Evolutionary conservation across 768 basidiomycete genomes (phyloP).

Genomic region (Russula compacta): DNA sequence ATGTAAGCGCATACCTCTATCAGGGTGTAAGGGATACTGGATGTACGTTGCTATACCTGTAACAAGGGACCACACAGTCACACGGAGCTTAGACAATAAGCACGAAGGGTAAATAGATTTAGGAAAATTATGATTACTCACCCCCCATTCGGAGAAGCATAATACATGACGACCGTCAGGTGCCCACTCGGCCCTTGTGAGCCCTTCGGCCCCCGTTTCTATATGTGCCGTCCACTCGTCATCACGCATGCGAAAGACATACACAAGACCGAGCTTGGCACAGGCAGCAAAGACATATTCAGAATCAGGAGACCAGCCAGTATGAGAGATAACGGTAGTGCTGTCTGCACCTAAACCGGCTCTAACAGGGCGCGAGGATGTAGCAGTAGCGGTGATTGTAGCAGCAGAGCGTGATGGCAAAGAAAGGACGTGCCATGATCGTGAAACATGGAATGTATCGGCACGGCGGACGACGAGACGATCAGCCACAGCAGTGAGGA

Average conservation of each 20-base stretch:
- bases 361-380: conserved; percentile 27
- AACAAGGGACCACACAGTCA: conserved; percentile 78
- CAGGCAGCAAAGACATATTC: conserved; percentile 79
- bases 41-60: conserved; percentile 73
- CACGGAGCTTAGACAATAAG: conserved; percentile 49
- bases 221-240: conserved; percentile 72
- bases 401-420: conserved; percentile 43
- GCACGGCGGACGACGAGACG: conserved; percentile 77
- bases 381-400: conserved; percentile 31
- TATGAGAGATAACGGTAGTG: conserved; percentile 51
- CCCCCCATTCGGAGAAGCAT: conserved; percentile 91
- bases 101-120: neutral
- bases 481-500: conserved; percentile 72
- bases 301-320: conserved; percentile 83
- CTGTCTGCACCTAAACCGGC: conserved; percentile 22
- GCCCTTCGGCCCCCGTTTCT: conserved; percentile 75
- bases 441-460: conserved; percentile 73
- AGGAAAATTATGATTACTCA: conserved; percentile 36
- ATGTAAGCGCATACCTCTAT: conserved; percentile 46
- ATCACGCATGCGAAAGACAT: conserved; percentile 71
- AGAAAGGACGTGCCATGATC: conserved; percentile 65
- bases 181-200: conserved; percentile 85
- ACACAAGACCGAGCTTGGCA: conserved; percentile 59
- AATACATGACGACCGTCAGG: conserved; percentile 75
- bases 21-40: conserved; percentile 76